Evolutionary conservation across 345 rosid species (phyloP).

Genomic region (Durio zibethinus): DNA sequence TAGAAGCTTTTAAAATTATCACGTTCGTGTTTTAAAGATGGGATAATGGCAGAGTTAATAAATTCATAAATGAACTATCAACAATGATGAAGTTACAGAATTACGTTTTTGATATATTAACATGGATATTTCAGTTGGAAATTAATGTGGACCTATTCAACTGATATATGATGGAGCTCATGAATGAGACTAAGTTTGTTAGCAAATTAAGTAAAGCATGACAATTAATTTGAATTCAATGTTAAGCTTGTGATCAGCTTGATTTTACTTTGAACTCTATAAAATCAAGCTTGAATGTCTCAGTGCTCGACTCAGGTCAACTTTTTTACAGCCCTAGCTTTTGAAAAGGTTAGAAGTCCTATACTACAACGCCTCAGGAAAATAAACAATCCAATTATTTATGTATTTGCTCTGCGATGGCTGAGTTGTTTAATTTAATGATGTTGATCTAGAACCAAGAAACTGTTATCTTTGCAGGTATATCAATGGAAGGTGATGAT

Average conservation of each 20-base stretch:
- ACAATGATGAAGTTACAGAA: background rate
- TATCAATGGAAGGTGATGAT: slow-evolving; percentile 93
- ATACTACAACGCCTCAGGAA: background rate
- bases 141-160: background rate
- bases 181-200: background rate
- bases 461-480: slow-evolving; percentile 46
- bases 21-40: background rate
- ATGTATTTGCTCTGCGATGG: background rate
- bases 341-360: background rate
- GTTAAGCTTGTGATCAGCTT: background rate
- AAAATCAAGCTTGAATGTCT: background rate
- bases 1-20: background rate
- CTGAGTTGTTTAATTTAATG: background rate
- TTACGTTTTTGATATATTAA: background rate
- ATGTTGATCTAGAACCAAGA: slow-evolving; percentile 10
- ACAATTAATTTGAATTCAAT: background rate
- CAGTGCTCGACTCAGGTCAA: background rate
- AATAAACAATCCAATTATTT: background rate
- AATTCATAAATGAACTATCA: background rate
- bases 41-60: background rate
- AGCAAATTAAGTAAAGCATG: background rate
- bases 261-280: background rate
- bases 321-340: background rate
- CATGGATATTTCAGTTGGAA: background rate
- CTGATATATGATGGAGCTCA: background rate